Base-by-base conservation (phyloP, 2,329 filamentous ascomycete species). In the Pseudomassariella vexata region DNA sequence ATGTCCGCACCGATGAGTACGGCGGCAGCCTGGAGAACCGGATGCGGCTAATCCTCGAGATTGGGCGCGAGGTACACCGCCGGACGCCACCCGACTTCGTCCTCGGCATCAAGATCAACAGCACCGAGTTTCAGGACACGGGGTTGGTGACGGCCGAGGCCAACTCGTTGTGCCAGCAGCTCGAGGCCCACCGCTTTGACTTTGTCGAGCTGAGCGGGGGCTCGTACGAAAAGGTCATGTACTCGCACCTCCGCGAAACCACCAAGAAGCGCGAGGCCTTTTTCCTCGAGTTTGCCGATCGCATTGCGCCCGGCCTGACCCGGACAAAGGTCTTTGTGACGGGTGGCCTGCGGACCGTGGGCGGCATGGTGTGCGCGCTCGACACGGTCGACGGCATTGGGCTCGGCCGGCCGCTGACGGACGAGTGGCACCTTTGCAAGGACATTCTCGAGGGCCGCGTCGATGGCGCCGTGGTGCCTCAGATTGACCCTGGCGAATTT, bases 131-230 rank as follows among this genome's bases (percentile, higher is more conserved):
- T 52, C 65, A 72, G 41, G 60, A 62, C 8, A 60, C 62, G 22
- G 69, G 69, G 0, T 66, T 73, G 19, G 53, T 58, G 20, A 55
- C 67, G 2, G 62, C 70, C 11, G 73, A 75, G 42, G 66, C 69
- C 3, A 58, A 56, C 21, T 47, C 61, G 24, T 55, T 76, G 23
- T 67, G 63, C 48, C 49, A 57, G 23, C 48, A 65, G 17, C 56
- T 75, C 2, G 70, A 75, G 45, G 46, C 56, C 30, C 63, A 67
- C 38, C 49, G 47, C 5, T 72, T 75, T 28, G 63, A 73, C 48
- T 70, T 74, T 42, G 69, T 78, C 8, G 74, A 79, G 52, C 57
- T 77, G 1, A 66, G 59, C 0, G 73, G 74, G n/a, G 74, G 74
- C 2, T 78, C 70, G 0, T 77, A 76, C 44, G 67, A 78, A 53